Base-by-base conservation (phyloP, 2,329 filamentous ascomycete species). In the Cladophialophora immunda region DNA sequence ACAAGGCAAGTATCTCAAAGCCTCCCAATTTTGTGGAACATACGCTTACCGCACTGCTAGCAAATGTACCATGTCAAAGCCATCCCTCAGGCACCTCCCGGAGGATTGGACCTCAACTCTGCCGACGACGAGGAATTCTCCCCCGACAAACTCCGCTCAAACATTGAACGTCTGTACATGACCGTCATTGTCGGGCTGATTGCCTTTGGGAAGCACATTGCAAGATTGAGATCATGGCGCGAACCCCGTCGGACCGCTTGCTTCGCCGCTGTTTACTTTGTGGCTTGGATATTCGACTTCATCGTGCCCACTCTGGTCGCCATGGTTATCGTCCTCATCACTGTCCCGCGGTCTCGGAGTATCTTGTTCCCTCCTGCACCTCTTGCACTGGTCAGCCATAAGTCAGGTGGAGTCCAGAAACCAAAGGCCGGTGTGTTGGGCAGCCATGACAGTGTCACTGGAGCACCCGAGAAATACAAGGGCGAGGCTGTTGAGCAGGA, bases 401-500 rank as follows among this genome's bases (percentile, higher is more conserved):
- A 84, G 66, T 90, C 90, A 0, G 92, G 92, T 6, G 91, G 90
- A 6, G 82, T 94, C 0, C 89, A 95, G 76, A 94, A 91, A 73
- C 92, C 92, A 0, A 87, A 88, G 58, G 86, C 92, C 2, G 92
- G 92, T 1, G 87, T 93, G 0, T 79, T 95, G 0, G 92, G 90
- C 0, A 93, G 90, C 22, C 86, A 89, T 30, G 90, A 93, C 67
- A 93, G 90, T 64, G 85, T 90, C 0, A 96, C 92, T 0, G 93
- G 92, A 1, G 92, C 92, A 0, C 90, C 92, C 0, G 92, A 97
- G 76, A 92, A 92, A 71, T 87, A 92, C 78, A 90, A 92, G 75
- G 92, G 93, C 29, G 92, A 95, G 76, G 91, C 92, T 0, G 90
- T 93, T 0, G 92, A 96, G 76, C 87, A 91, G 68, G 92, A 96